Percentiles rank a stretch among this genome's conserved stretches.
Evolutionary conservation across 192 early-diverging fungal species (phyloP).

Genomic region (Coemansia sp.): DNA sequence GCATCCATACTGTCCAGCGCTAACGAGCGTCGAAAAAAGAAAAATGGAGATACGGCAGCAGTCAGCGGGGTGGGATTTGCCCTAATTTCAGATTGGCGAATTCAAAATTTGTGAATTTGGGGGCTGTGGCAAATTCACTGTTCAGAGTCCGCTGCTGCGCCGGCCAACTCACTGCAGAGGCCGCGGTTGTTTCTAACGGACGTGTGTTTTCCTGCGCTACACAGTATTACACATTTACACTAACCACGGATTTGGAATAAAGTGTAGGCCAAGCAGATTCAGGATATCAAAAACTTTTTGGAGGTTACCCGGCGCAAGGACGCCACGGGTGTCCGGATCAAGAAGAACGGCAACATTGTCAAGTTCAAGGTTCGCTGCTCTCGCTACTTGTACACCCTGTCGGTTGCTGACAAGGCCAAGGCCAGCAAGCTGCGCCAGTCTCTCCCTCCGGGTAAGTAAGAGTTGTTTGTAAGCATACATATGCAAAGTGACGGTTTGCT

Average conservation of each 20-base stretch:
- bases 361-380: conserved; percentile 99
- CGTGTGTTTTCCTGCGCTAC: neutral
- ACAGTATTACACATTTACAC: too few relatives aligned
- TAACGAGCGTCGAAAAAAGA: neutral
- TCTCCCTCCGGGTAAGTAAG: conserved; percentile 69
- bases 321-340: conserved; percentile 90
- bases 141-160: too few relatives aligned
- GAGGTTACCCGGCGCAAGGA: conserved; percentile 94
- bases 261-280: conserved; percentile 90
- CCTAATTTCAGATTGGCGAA: too few relatives aligned
- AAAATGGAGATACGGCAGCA: neutral
- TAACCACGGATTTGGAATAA: too few relatives aligned
- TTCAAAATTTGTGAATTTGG: too few relatives aligned
- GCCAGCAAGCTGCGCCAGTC: conserved; percentile 94
- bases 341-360: conserved; percentile 86
- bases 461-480: neutral
- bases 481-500: neutral
- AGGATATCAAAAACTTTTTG: conserved; percentile 98
- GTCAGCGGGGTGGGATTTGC: neutral
- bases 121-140: neutral
- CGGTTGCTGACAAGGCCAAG: conserved; percentile 91
- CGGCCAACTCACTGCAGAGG: too few relatives aligned
- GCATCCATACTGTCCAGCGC: conserved; percentile 1
- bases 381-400: conserved; percentile 96
- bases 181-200: neutral